Percentiles rank a stretch among this genome's conserved stretches.
These are phyloP conservation scores for Cerrena zonata DNA, from an alignment of 1,284 basidiomycete species.

Conservation along the genomic window DNA sequence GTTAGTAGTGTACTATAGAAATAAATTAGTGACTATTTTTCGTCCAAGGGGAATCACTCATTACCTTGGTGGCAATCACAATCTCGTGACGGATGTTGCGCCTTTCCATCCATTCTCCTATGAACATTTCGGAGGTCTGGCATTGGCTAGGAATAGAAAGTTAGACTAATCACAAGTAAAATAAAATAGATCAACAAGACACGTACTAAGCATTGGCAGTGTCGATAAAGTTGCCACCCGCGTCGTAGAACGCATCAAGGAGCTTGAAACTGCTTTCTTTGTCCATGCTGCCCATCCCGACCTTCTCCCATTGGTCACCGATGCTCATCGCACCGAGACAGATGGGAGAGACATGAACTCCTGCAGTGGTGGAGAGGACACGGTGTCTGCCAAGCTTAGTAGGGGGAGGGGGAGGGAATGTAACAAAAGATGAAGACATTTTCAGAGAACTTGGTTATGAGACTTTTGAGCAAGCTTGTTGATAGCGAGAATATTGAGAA, in stretches of 20 bases:
- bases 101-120: conserved; percentile 18
- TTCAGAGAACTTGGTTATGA: too few species aligned
- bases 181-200: neutral
- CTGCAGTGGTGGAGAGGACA: conserved; percentile 31
- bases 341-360: conserved; percentile 42
- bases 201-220: conserved; percentile 46
- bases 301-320: conserved; percentile 36
- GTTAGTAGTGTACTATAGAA: conserved; percentile 12
- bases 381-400: conserved; percentile 41
- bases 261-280: conserved; percentile 36
- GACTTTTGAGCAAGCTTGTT: too few species aligned
- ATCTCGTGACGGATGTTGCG: conserved; percentile 14
- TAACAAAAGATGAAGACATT: too few species aligned
- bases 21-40: neutral
- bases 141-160: conserved; percentile 9
- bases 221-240: conserved; percentile 53
- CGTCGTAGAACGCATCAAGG: conserved; percentile 42
- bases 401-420: conserved; percentile 16
- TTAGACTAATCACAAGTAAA: neutral
- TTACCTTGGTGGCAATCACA: conserved; percentile 14
- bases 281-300: conserved; percentile 32
- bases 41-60: neutral
- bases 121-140: conserved; percentile 15
- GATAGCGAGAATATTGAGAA: too few species aligned
- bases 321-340: conserved; percentile 47